Percentiles rank a stretch among this genome's conserved stretches.
Evolutionary conservation across 2,329 filamentous ascomycete species (phyloP).

Genomic region (Exophiala alcalophila): DNA sequence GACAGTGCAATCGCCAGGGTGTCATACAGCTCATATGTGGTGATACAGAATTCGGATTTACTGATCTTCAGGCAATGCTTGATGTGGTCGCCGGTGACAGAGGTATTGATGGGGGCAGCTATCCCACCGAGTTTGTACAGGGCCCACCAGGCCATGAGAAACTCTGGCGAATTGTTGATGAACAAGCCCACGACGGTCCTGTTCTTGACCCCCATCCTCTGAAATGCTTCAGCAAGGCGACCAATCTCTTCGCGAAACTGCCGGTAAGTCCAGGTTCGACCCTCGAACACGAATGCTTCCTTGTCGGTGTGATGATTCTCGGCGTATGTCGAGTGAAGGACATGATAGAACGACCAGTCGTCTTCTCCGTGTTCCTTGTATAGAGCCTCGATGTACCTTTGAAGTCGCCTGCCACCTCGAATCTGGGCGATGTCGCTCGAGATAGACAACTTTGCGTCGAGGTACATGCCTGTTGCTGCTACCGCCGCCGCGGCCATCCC

Average conservation of each 20-base stretch:
- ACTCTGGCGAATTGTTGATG: conserved; percentile 50
- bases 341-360: conserved; percentile 61
- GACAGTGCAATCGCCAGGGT: conserved; percentile 5
- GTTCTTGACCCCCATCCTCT: conserved; percentile 43
- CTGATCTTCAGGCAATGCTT: conserved; percentile 63
- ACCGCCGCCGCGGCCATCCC: conserved; percentile 32
- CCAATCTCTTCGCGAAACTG: conserved; percentile 54
- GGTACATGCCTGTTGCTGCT: conserved; percentile 53
- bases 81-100: conserved; percentile 57
- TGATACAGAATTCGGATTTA: conserved; percentile 52
- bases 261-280: conserved; percentile 47
- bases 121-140: conserved; percentile 47
- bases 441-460: conserved; percentile 68
- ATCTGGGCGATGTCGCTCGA: conserved; percentile 57
- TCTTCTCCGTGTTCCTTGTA: conserved; percentile 38
- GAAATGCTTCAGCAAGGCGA: conserved; percentile 61
- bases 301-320: conserved; percentile 43
- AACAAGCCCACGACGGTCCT: conserved; percentile 47
- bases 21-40: conserved; percentile 16
- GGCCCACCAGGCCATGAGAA: conserved; percentile 45
- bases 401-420: conserved; percentile 39
- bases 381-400: conserved; percentile 13
- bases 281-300: conserved; percentile 50
- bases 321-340: conserved; percentile 56
- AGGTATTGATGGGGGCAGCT: conserved; percentile 66